Conservation (phyloP, 345 rosid species). For the Barbarea vulgaris region DNA sequence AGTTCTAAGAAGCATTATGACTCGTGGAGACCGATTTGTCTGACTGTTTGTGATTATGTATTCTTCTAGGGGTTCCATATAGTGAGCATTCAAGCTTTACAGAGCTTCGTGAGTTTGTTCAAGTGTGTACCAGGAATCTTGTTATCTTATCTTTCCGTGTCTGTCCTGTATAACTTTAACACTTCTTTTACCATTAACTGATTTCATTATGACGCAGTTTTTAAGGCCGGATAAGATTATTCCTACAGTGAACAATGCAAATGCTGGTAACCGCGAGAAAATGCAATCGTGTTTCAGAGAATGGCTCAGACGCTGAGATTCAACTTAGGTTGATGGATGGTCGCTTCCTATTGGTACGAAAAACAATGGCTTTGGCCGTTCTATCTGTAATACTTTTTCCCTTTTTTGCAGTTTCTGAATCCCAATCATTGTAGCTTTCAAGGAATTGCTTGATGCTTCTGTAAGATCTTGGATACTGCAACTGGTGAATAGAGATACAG, state of each 20-base stretch:
- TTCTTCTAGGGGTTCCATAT: slow-evolving; percentile 69
- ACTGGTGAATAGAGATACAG: background rate
- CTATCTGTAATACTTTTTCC: background rate
- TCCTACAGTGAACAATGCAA: slow-evolving; percentile 71
- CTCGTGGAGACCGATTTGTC: background rate
- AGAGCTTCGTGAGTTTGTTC: slow-evolving; percentile 71
- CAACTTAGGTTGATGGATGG: slow-evolving; percentile 23
- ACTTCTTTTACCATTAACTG: background rate
- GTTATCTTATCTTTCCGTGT: background rate
- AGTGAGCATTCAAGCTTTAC: slow-evolving; percentile 88
- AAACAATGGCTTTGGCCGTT: background rate
- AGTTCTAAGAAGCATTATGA: background rate
- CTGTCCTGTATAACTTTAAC: background rate
- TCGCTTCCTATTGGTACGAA: background rate
- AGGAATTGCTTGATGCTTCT: slow-evolving; percentile 21
- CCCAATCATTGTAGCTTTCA: slow-evolving; percentile 5
- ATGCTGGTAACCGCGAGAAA: slow-evolving; percentile 63
- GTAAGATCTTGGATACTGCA: slow-evolving; percentile 7
- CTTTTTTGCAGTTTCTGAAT: background rate
- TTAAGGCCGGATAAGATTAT: slow-evolving; percentile 72
- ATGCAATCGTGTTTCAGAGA: slow-evolving; percentile 71
- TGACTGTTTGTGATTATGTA: background rate
- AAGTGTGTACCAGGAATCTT: slow-evolving; percentile 46
- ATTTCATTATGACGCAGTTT: slow-evolving; percentile 47
- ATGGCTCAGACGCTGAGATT: slow-evolving; percentile 56